A percentile compares a stretch with the other conserved stretches of the same genome.
These are phyloP conservation scores for Kodamaea lidongshanica DNA, from an alignment of 805 yeast species.

Conservation along the genomic window DNA sequence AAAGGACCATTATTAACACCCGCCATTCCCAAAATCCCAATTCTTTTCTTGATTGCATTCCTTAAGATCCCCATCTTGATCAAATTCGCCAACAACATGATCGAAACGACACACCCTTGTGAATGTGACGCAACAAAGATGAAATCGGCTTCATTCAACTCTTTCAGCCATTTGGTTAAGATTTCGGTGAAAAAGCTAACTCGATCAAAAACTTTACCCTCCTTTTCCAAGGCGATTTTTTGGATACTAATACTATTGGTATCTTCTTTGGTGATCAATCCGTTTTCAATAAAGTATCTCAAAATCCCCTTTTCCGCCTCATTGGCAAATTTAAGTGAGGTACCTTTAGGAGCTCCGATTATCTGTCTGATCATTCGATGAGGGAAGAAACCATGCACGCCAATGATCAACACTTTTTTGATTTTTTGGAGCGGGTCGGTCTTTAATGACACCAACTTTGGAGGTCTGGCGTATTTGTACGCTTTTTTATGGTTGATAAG, in stretches of 20 bases:
- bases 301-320: slow-evolving; percentile 80
- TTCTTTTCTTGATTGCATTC: slow-evolving; percentile 37
- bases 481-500: slow-evolving; percentile 27
- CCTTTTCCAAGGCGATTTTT: slow-evolving; percentile 88
- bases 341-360: slow-evolving; percentile 95
- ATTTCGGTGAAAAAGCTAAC: slow-evolving; percentile 75
- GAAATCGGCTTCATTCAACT: slow-evolving; percentile 64
- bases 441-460: slow-evolving; percentile 21
- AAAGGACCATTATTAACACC: slow-evolving; percentile 94
- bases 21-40: slow-evolving; percentile 88
- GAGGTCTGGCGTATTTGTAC: slow-evolving; percentile 9
- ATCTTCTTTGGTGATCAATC: slow-evolving; percentile 29
- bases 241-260: slow-evolving; percentile 49
- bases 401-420: slow-evolving; percentile 71
- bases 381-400: slow-evolving; percentile 96
- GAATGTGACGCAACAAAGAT: slow-evolving; percentile 93
- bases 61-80: slow-evolving; percentile 48
- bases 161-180: slow-evolving; percentile 60
- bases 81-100: slow-evolving; percentile 67
- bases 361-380: slow-evolving; percentile 75
- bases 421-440: slow-evolving; percentile 28
- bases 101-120: slow-evolving; percentile 91
- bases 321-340: slow-evolving; percentile 81
- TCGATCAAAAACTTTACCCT: slow-evolving; percentile 83
- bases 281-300: slow-evolving; percentile 48